Conservation (phyloP, 139 green algal genomes). For the Astrephomene gubernaculifera region DNA sequence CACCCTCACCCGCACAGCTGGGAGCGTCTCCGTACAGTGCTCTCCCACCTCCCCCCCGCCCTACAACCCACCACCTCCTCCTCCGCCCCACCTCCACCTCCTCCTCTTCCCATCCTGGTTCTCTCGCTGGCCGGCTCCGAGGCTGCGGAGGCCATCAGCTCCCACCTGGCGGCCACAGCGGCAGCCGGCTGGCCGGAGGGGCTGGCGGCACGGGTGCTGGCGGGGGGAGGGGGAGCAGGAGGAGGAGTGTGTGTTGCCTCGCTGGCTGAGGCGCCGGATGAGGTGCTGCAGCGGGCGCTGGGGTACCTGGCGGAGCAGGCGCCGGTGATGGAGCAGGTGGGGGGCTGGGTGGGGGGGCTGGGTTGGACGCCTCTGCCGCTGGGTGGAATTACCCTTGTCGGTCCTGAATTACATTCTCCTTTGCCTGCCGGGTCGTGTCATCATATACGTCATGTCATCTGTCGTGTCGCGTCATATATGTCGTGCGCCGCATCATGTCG, state of each 20-base stretch:
- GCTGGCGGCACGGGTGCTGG: not conserved
- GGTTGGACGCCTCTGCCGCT: no score
- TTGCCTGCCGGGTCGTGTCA: no score
- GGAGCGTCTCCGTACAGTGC: constrained; percentile 19
- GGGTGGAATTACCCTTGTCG: no score
- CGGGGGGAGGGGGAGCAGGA: not conserved
- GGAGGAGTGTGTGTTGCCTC: not conserved
- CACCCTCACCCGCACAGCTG: not conserved
- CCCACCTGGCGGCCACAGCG: constrained; percentile 2
- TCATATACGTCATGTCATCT: no score
- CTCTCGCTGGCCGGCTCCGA: constrained; percentile 14
- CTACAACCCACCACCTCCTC: not conserved
- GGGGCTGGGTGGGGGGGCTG: no score
- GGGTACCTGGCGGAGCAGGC: not conserved
- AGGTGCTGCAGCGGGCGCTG: constrained; percentile 16
- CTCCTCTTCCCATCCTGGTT: not conserved
- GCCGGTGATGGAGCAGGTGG: constrained; percentile 10
- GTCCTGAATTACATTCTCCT: no score
- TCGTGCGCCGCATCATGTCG: no score
- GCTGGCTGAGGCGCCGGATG: constrained; percentile 24
- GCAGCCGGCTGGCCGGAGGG: not conserved
- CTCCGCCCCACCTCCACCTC: not conserved
- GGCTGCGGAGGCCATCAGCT: not conserved
- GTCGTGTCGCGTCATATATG: no score
- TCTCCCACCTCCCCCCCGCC: not conserved